Evolutionary conservation across 257 asterid genomes (phyloP), one percentile per base, ranked within the genome.

Genomic region (Leonotis leonurus): DNA sequence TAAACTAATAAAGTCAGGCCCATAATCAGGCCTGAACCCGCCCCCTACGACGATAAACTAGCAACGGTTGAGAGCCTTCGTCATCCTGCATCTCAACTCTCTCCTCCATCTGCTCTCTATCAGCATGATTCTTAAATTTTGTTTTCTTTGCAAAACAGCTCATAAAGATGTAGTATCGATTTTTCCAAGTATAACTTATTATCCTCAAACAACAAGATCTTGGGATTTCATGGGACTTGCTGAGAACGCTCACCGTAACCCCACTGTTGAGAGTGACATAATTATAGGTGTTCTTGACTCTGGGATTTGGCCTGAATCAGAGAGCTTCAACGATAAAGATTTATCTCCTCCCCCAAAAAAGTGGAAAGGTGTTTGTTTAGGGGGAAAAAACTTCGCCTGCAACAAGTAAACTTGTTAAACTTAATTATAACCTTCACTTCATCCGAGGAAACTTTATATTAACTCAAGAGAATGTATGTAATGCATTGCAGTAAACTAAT

Each of bases 311-410:
- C 81, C 84, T 0, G 78, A 78, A 46, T 75, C 82, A 1, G 53
- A 75, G 48, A 81, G 85, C 45, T 81, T 73, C 32, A 27, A 6
- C 0, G 80, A 71, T 9, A 3, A 36, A 22, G 82, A 79, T 11
- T 56, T 67, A 10, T 67, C 77, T 37, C 82, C 80, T n/a, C 43
- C 63, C 33, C 82, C 85, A 0, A 61, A 64, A 27, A 81, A 70
- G 33, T 81, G 87, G 87, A 78, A 76, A 55, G 87, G 84, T 4
- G 66, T 7, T 3, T 78, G 84, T 16, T 16, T 29, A 0, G 84
- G 80, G 2, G 82, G 82, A 60, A 22, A 29, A 10, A 75, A 81
- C 45, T 81, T 80, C 73, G 66, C 77, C 0, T 80, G 86, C 65
- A 80, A 72, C 74, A 75, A 73, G 86, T 80, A 72, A n/a, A n/a